Percentiles rank a stretch among this genome's conserved stretches.
Conservation (phyloP, 2,329 filamentous ascomycete genomes). For the Hypoxylon sp. region DNA sequence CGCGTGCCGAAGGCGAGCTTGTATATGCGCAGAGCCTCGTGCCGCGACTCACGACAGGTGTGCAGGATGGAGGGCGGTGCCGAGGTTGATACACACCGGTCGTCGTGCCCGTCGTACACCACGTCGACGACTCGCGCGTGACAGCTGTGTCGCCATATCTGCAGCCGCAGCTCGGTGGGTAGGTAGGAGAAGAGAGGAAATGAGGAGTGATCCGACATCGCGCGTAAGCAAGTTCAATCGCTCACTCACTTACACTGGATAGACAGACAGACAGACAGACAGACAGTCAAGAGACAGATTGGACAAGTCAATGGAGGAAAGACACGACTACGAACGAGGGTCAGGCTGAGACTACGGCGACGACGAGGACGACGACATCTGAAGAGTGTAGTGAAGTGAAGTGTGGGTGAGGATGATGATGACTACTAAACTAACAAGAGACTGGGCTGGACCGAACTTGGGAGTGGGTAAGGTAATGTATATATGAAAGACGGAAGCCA, state of each 20-base stretch:
- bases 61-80: slow-evolving; percentile 53
- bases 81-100: slow-evolving; percentile 51
- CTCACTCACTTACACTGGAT: slow-evolving; percentile 32
- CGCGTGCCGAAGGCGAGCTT: slow-evolving; percentile 48
- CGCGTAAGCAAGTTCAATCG: no score
- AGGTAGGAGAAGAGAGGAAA: slow-evolving; percentile 50
- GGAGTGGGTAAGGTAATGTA: no score
- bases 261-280: neutral
- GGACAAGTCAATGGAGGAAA: slow-evolving; percentile 1
- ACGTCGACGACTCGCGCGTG: slow-evolving; percentile 52
- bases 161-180: slow-evolving; percentile 52
- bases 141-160: slow-evolving; percentile 52
- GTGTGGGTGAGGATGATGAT: no score
- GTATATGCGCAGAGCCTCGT: slow-evolving; percentile 53
- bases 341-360: slow-evolving; percentile 17
- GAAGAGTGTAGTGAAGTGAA: slow-evolving; percentile 9
- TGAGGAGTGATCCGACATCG: slow-evolving; percentile 36
- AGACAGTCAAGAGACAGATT: slow-evolving; percentile 1
- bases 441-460: no score
- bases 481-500: slow-evolving; percentile 26
- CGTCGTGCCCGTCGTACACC: slow-evolving; percentile 48
- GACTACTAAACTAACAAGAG: no score
- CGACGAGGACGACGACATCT: slow-evolving; percentile 6
- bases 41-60: slow-evolving; percentile 53
- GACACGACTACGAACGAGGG: slow-evolving; percentile 2